Base-by-base conservation (phyloP, 345 rosid species). In the Arabis hirsuta region DNA sequence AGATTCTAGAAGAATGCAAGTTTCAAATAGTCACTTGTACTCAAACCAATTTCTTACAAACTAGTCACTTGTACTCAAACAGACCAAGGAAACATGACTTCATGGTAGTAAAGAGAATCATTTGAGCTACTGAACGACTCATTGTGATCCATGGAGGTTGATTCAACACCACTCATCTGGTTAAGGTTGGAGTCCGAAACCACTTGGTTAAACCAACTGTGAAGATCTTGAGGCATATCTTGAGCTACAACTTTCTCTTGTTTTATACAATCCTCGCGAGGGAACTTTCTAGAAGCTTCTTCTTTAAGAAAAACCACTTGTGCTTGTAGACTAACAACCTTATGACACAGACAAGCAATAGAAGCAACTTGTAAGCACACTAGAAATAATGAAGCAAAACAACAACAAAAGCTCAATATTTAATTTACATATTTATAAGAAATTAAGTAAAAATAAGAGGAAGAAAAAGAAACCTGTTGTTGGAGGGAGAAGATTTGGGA, bases 401-500 rank as follows among this genome's bases (percentile, higher is more conserved):
- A 29, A 29, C 32, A 29, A 29, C 16, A 29, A 29, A 29, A 4
- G 32, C 24, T 29, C 32, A 1, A 27, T 27, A 27, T 27, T 16
- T 16, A 16, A 16, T 27, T 27, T 27, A 3, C 3, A 3, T 27
- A 2, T 27, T 27, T 5, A 27, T 27, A 27, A 5, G 31, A 27
- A 27, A 27, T 0, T 27, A 27, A 27, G 4, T 27, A 27, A 27
- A 27, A 27, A 27, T 27, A 4, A 29, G 5, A 29, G 4, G 32
- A 29, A 32, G 12, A 22, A 5, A 22, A 13, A 48, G 9, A 58
- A 71, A 94, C 98, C 97, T 94, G 95, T 56, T 94, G 96, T 45
- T 91, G 97, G 52, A 94, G 95, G 57, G 98, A 90, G 71, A 94
- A 91, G 83, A 94, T 91, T 65, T 94, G 98, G 1, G 98, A 87